Base-by-base conservation (phyloP, 75 land plant genomes). In the Selaginella moellendorffii region DNA sequence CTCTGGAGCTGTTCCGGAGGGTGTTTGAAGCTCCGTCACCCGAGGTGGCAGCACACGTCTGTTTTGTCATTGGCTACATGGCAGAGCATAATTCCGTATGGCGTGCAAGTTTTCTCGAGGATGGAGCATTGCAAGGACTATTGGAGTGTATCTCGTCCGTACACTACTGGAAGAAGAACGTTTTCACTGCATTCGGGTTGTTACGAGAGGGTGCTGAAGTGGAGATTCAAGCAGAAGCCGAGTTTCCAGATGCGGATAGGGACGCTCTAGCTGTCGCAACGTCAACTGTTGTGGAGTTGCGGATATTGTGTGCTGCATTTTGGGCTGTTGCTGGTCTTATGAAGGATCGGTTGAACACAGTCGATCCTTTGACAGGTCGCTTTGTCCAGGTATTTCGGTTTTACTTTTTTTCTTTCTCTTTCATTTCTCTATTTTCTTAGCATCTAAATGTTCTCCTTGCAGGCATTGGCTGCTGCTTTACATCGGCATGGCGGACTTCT, bases 1-100 rank as follows among this genome's bases (percentile, higher is more conserved):
- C 68, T 12, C 29, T 67, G 30, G 69, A 67, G 29, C n/a, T 67
- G 2, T 23, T 67, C 0, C 63, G 53, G 67, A 25, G 30, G 2
- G 28, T 67, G 12, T 21, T n/a, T 26, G 22, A 26, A 0, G 59
- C n/a, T 21, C 8, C 59, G 8, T 21, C 59, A 21, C 5, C 24
- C 23, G 59, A 56, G 59, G n/a, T 56, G 59, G 17, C 5, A 19
- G 59, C 59, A 9, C 59, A 56, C 59, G 24, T 56, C 2, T 56
- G 59, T 56, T 24, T 56, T 19, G 24, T 56, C 9, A 25, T 56
- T 2, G 59, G 25, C 9, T 56, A 21, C 24, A 56, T 56, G 59
- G 8, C 59, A 19, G 59, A 56, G 59, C 59, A 56, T 56, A 25
- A 56, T 19, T 2, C 21, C 8, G 24, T 8, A 21, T 56, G 59